Evolutionary conservation across 169 alveolate species (phyloP).

Genomic region (Babesia caballi): DNA sequence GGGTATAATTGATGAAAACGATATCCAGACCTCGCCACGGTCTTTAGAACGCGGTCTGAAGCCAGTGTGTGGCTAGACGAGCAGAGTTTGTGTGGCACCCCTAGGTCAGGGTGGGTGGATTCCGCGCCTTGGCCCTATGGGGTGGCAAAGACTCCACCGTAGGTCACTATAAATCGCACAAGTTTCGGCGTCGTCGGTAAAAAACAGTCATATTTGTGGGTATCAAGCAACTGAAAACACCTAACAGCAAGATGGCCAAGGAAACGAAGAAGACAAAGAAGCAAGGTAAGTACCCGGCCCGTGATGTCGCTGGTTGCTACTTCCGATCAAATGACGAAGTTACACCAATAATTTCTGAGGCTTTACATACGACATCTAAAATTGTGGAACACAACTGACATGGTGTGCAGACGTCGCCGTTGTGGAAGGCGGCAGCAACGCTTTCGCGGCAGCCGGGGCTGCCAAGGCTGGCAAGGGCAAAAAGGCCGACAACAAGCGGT

Average conservation of each 20-base stretch:
- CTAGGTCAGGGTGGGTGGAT: neutral
- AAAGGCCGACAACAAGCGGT: constrained; percentile 21
- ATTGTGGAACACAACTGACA: neutral
- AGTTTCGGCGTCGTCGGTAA: neutral
- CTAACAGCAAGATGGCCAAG: constrained; percentile 3
- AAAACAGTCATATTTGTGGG: neutral
- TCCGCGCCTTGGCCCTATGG: constrained; percentile 20
- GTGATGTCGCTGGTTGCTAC: constrained; percentile 23
- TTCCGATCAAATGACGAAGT: constrained; percentile 30
- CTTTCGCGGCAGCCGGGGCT: neutral
- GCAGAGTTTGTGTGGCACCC: neutral
- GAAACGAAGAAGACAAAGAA: constrained; percentile 16
- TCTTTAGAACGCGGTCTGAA: too few species aligned
- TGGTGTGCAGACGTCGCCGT: constrained; percentile 4
- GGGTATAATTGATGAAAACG: too few species aligned
- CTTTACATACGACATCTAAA: neutral
- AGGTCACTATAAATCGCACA: constrained; percentile 16
- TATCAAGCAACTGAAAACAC: neutral
- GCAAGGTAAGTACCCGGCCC: constrained; percentile 39
- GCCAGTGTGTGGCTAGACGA: too few species aligned
- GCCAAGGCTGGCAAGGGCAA: constrained; percentile 12
- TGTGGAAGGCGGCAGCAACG: constrained; percentile 11
- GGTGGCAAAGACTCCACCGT: neutral
- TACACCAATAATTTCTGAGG: constrained; percentile 16
- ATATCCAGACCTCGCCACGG: too few species aligned